phyloP scores from a whole-genome alignment of 345 rosid genomes.

The Atalantia buxifolia region DNA sequence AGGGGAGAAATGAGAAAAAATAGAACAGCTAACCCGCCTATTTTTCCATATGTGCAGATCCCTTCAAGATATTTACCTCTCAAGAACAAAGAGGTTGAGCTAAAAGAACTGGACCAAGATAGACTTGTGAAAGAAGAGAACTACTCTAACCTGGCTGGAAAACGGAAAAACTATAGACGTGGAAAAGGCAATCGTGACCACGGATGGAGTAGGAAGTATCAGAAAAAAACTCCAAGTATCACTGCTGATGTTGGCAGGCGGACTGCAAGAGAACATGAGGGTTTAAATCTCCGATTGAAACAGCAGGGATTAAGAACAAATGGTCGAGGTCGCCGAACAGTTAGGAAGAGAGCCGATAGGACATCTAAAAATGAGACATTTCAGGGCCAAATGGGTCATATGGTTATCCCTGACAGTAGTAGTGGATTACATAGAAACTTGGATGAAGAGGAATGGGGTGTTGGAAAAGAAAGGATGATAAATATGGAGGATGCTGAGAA shows the following conservation, averaged over 20 bases:
- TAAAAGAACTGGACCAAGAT: constrained; percentile 39
- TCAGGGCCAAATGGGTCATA: constrained; percentile 16
- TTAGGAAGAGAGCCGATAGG: constrained; percentile 77
- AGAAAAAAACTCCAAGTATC: constrained; percentile 41
- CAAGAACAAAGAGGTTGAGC: constrained; percentile 48
- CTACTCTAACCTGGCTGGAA: constrained; percentile 31
- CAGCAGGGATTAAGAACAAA: constrained; percentile 42
- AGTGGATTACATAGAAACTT: constrained; percentile 17
- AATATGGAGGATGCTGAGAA: constrained; percentile 48
- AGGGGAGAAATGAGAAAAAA: background rate
- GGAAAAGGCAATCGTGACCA: constrained; percentile 53
- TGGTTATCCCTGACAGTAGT: constrained; percentile 13
- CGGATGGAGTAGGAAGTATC: constrained; percentile 49
- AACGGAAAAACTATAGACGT: constrained; percentile 51
- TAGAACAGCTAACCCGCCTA: background rate
- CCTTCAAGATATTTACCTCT: constrained; percentile 38
- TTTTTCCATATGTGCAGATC: constrained; percentile 45
- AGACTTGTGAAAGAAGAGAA: constrained; percentile 31
- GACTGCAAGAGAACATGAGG: constrained; percentile 34
- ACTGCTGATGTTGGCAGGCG: constrained; percentile 35
- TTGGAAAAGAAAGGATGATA: constrained; percentile 31
- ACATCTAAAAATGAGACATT: constrained; percentile 23
- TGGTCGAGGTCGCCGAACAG: constrained; percentile 78
- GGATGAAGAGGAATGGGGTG: constrained; percentile 41
- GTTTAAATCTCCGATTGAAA: constrained; percentile 34